Percentiles rank a stretch among this genome's conserved stretches.
phyloP scores from a whole-genome alignment of 1,284 basidiomycete species.

The Mycena citricolor region DNA sequence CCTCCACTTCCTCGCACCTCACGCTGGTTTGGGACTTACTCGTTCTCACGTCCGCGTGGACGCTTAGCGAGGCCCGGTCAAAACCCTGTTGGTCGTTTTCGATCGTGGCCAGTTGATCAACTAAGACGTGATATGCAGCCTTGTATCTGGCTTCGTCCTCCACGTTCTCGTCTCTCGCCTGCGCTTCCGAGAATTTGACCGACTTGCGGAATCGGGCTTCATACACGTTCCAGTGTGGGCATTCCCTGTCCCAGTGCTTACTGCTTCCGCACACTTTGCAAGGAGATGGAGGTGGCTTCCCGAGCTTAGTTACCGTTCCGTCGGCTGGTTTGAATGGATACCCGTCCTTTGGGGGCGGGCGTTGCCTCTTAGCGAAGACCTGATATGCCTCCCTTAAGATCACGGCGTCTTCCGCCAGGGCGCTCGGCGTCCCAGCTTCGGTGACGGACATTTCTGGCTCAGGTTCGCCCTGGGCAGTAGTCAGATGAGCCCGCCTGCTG shows the following conservation, averaged over 20 bases:
- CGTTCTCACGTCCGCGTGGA: neutral
- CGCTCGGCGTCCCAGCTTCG: too few species aligned
- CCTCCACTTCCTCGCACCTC: neutral
- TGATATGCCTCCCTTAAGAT: too few species aligned
- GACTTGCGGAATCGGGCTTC: neutral
- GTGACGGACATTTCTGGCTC: too few species aligned
- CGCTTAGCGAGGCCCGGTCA: neutral
- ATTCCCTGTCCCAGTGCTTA: neutral
- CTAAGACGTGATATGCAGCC: neutral
- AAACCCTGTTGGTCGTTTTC: neutral
- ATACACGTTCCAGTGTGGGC: neutral
- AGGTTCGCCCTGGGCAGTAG: too few species aligned
- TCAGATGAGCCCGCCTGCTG: too few species aligned
- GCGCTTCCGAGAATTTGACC: neutral
- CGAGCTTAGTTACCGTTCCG: conserved; percentile 1
- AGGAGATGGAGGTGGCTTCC: neutral
- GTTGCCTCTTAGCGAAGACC: neutral
- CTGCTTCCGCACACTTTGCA: neutral
- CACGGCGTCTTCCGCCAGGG: too few species aligned
- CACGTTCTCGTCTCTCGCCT: neutral
- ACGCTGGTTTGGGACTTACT: neutral
- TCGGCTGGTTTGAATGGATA: conserved; percentile 15
- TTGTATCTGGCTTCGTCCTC: neutral
- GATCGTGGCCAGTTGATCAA: neutral
- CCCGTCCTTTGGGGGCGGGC: conserved; percentile 16